phyloP scores from a whole-genome alignment of 306 rosid species.

The Myrica gale region DNA sequence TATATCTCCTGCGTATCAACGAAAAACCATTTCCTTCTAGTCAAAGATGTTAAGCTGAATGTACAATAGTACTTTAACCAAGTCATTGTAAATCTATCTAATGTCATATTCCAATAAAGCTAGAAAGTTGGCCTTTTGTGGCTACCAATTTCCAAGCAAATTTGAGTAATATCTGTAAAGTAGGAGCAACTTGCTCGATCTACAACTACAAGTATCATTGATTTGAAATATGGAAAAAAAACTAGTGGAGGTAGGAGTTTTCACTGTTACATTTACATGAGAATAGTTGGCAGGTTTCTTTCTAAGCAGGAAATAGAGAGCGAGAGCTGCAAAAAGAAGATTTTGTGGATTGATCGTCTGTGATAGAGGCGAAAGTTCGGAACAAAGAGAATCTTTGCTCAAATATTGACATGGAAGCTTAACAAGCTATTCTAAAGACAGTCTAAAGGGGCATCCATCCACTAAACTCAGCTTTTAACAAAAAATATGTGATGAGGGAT shows the following conservation, averaged over 20 bases:
- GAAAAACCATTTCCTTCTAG: not conserved
- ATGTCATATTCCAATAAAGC: slow-evolving; percentile 22
- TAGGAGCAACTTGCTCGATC: slow-evolving; percentile 10
- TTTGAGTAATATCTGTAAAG: not conserved
- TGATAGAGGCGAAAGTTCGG: not conserved
- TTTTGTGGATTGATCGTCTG: not conserved
- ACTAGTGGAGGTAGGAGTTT: not conserved
- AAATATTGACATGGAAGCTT: not conserved
- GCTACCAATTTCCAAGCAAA: slow-evolving; percentile 13
- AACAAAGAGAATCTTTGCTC: not conserved
- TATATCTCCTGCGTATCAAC: not conserved
- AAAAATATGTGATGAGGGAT: not conserved
- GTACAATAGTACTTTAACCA: not conserved
- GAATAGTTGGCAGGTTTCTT: not conserved
- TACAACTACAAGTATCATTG: not conserved
- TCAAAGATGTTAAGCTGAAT: slow-evolving; percentile 5
- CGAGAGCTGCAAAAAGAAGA: not conserved
- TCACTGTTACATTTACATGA: not conserved
- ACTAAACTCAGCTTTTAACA: not conserved
- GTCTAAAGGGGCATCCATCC: not conserved
- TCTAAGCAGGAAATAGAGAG: not conserved
- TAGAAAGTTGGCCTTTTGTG: not conserved
- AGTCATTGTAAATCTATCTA: not conserved
- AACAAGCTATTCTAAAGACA: not conserved
- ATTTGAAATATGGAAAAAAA: slow-evolving; percentile 18